Evolutionary conservation across 257 asterid species (phyloP), one percentile per base, ranked within the genome.

Genomic region (Solanum peruvianum): DNA sequence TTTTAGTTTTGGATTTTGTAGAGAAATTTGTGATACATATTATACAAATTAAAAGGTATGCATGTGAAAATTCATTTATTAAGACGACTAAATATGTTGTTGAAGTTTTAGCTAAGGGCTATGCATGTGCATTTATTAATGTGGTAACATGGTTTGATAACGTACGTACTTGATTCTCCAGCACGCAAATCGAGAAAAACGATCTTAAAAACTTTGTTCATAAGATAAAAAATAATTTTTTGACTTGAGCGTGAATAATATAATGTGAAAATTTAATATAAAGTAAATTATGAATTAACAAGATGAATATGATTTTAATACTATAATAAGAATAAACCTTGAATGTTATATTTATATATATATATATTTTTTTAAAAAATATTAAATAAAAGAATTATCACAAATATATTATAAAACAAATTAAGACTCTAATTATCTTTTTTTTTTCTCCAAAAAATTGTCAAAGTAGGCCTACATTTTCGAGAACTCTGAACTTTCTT

Each of bases 401-500:
- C 9, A 49, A 49, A 6, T 49, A 44, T 2, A 16, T 52, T 1
- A 52, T 52, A 16, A 49, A 49, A 52, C 23, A 52, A 52, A 64
- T n/a, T n/a, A 66, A 64, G 31, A 69, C 11, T 5, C 21, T 23
- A 15, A 21, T 8, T 35, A 35, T 15, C 60, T 56, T 83, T 83
- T 18, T 44, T 77, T 67, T 67, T 67, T 29, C 75, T 29, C 14
- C 2, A 7, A 33, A 27, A n/a, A 47, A 27, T 92, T 91, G 92
- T 91, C 92, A 91, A 91, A 89, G 86, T 41, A 27, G 88, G 88
- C 71, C 70, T 49, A 87, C 88, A 52, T 41, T 70, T 64, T 89
- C 92, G 89, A 92, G 85, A 91, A 86, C 62, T 29, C 85, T 89
- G 92, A 80, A 56, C 91, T 86, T 91, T 89, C 84, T 83, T 78